Evolutionary conservation across 169 alveolate species (phyloP), one percentile per base, ranked within the genome.

Genomic region (Eimeria maxima): DNA sequence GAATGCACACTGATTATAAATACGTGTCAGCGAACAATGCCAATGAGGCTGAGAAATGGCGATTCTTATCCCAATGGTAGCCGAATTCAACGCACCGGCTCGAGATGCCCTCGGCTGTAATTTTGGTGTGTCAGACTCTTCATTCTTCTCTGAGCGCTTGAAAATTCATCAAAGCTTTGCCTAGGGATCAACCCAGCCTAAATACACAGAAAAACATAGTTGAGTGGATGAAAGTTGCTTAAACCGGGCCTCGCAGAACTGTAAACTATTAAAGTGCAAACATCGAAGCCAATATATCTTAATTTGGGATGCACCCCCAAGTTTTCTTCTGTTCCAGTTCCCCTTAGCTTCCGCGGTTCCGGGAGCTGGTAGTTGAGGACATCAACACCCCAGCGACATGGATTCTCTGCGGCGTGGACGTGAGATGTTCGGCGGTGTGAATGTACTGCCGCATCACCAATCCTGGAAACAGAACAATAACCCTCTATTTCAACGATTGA

Each of bases 331-430:
- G 57, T 86, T 67, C n/a, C 93, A 57, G 44, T 38, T 16, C 93
- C 93, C 60, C 81, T 27, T 29, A 63, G 76, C 81, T 42, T 86
- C 63, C 93, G 76, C 16, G 76, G 93, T 4, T 55, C 93, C 60
- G 93, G 93, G 22, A 86, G 93, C 93, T 86, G 93, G 80, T 86
- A 86, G 45, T 86, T 86, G 13, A 86, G 20, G 33, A 86, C 93
- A 38, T 86, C 93, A 20, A 86, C 93, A 38, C 93, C 93, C 93
- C 93, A 86, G 38, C 93, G 76, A 63, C 93, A 86, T 55, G 93
- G 93, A 50, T 86, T 86, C 42, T 86, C 93, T 60, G 93, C 80
- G 24, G 93, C 80, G 80, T 60, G 93, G 16, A 86, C 81, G 29
- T 60, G 80, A 63, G 93, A 86, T 22, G 63, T 20, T 55, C 81